A percentile compares a stretch with the other conserved stretches of the same genome.
phyloP scores from a whole-genome alignment of 1,139 yeast genomes.

The Yamadazyma atmosphaerica region DNA sequence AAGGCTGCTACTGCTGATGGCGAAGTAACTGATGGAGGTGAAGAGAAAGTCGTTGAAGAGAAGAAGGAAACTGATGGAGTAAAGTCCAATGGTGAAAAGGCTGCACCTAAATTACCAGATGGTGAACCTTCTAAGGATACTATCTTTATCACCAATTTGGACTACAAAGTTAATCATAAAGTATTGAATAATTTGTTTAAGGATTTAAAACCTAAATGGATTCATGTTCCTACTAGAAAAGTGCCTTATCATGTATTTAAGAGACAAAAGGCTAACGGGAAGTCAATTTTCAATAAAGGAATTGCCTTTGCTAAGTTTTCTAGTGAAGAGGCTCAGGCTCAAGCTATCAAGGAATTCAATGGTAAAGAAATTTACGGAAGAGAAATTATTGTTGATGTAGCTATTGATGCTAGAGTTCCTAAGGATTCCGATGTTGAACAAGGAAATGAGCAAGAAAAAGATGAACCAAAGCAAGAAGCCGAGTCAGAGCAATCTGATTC shows the following conservation, averaged over 20 bases:
- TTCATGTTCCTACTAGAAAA: constrained; percentile 55
- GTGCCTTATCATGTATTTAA: constrained; percentile 41
- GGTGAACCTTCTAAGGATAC: constrained; percentile 58
- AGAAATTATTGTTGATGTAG: constrained; percentile 54
- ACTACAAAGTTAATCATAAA: constrained; percentile 45
- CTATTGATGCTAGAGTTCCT: constrained; percentile 49
- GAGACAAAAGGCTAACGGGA: constrained; percentile 39
- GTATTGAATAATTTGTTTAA: constrained; percentile 46
- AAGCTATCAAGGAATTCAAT: constrained; percentile 52
- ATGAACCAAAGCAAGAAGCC: neutral
- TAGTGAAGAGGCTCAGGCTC: constrained; percentile 46
- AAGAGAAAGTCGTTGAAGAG: constrained; percentile 8
- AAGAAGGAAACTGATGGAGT: constrained; percentile 5
- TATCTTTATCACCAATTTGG: constrained; percentile 58
- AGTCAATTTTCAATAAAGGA: constrained; percentile 55
- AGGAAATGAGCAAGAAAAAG: constrained; percentile 4
- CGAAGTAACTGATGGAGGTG: constrained; percentile 12
- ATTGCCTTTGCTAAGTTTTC: constrained; percentile 61
- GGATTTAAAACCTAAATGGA: constrained; percentile 52
- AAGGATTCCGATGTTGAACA: constrained; percentile 16
- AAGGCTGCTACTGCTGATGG: constrained; percentile 12
- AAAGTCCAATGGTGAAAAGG: too few relatives aligned
- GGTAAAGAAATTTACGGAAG: constrained; percentile 56
- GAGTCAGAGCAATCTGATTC: too few relatives aligned
- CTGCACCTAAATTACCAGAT: constrained; percentile 37